Base-by-base conservation (phyloP, 441 rosid genomes). In the Erysimum pusillum region DNA sequence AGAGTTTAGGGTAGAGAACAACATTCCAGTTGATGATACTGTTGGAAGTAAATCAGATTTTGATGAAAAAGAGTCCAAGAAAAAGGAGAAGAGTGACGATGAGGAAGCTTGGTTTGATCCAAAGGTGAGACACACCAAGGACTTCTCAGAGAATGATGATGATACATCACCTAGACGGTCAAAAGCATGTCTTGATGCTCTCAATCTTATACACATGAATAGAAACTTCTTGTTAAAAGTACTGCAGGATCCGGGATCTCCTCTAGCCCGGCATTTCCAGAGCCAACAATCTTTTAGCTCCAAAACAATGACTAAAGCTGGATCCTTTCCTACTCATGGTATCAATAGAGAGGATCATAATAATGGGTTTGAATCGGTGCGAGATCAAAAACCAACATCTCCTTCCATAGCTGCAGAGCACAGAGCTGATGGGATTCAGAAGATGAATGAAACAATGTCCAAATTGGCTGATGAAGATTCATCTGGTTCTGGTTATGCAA, bases 211-310 rank as follows among this genome's bases (percentile, higher is more conserved):
- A 59, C 85, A 83, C 71, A 76, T 76, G 80, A 87, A 91, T 63
- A 85, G 87, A 79, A 91, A 92, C 51, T 75, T 87, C 22, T 73
- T 94, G 13, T 12, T 80, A 44, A 83, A 76, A 75, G 67, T 90
- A 25, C 34, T 92, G 39, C 86, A 85, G 18, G 92, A 86, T 51
- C 89, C 89, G 3, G 84, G 84, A 35, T 85, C 88, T 58, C 91
- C 86, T 3, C 68, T 88, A 48, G 87, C 86, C 58, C 76, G 85
- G 9, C 83, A 83, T 65, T 82, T 83, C 67, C 85, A 81, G 14
- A 82, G 75, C 74, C 84, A 79, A 52, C 87, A 79, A 10, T 58
- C 79, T 41, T 36, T 76, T 8, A 73, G 79, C 28, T 64, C 80
- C 11, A 83, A 78, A 57, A 83, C 70, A 63, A 73, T 82, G 54